phyloP scores from a whole-genome alignment of 2,329 filamentous ascomycete genomes.

The Claviceps spartinae region DNA sequence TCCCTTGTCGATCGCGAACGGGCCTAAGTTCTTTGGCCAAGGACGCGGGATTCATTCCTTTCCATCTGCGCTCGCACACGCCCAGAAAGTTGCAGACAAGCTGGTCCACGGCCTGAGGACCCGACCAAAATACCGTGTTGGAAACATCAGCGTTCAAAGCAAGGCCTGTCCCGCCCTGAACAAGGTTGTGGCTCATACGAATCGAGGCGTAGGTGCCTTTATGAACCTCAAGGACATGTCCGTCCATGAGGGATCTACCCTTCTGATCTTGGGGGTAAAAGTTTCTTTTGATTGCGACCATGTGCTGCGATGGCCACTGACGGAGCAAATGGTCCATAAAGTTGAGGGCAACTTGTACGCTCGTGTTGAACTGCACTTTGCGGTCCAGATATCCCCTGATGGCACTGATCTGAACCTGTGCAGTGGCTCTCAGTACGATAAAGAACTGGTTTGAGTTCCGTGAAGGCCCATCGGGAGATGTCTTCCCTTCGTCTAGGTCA shows the following conservation, averaged over 20 bases:
- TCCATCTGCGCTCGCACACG: constrained; percentile 16
- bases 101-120: constrained; percentile 23
- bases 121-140: constrained; percentile 77
- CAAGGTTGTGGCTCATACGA: constrained; percentile 47
- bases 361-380: constrained; percentile 45
- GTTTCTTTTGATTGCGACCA: constrained; percentile 63
- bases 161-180: constrained; percentile 45
- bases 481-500: constrained; percentile 57
- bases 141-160: constrained; percentile 83
- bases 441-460: constrained; percentile 37
- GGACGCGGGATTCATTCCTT: constrained; percentile 12
- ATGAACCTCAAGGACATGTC: constrained; percentile 54
- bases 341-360: constrained; percentile 68
- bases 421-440: constrained; percentile 50
- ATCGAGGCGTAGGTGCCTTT: constrained; percentile 86
- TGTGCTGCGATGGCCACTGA: constrained; percentile 55
- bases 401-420: constrained; percentile 51
- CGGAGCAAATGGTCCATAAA: constrained; percentile 86
- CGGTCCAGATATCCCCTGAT: constrained; percentile 54
- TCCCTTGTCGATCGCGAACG: constrained; percentile 12
- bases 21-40: constrained; percentile 23
- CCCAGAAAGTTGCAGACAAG: constrained; percentile 23
- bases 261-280: constrained; percentile 54
- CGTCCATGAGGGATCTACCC: constrained; percentile 40
- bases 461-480: constrained; percentile 20